Evolutionary conservation across 2,329 filamentous ascomycete genomes (phyloP).

Genomic region (Neofusicoccum umdonicola): DNA sequence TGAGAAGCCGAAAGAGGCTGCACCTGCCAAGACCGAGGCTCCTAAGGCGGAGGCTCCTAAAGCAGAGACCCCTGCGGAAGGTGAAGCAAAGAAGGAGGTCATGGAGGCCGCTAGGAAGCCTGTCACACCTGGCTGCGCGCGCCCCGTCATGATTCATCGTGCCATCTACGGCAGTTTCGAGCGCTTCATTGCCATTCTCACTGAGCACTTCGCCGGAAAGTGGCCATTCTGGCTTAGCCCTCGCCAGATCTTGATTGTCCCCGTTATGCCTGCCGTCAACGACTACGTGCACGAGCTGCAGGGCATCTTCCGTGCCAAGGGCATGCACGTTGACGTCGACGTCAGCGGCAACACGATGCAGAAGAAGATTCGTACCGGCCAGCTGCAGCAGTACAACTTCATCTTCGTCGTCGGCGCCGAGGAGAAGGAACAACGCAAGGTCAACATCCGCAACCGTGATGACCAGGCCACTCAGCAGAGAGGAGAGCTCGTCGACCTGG

Average conservation of each 20-base stretch:
- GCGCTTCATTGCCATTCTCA: slow-evolving; percentile 70
- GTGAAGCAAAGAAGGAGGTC: slow-evolving; percentile 29
- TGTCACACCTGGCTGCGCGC: slow-evolving; percentile 67
- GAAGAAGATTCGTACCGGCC: slow-evolving; percentile 84
- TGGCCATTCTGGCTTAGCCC: slow-evolving; percentile 89
- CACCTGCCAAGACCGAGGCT: slow-evolving; percentile 28
- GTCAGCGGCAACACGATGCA: slow-evolving; percentile 76
- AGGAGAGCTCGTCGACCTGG: slow-evolving; percentile 60
- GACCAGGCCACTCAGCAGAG: slow-evolving; percentile 61
- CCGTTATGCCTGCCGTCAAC: slow-evolving; percentile 68
- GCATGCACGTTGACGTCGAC: slow-evolving; percentile 70
- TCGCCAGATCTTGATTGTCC: slow-evolving; percentile 76
- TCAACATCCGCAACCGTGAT: slow-evolving; percentile 65
- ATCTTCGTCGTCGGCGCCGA: slow-evolving; percentile 69
- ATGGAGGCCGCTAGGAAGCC: slow-evolving; percentile 43
- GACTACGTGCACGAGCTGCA: slow-evolving; percentile 75
- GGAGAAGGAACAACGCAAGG: slow-evolving; percentile 57
- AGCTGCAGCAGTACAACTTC: slow-evolving; percentile 80
- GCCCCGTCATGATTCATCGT: slow-evolving; percentile 84
- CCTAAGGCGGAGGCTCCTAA: neutral
- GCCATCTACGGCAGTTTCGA: slow-evolving; percentile 73
- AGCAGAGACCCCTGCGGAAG: slow-evolving; percentile 15
- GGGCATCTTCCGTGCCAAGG: slow-evolving; percentile 62
- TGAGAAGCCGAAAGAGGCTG: slow-evolving; percentile 47
- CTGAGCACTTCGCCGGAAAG: slow-evolving; percentile 81